Base-by-base conservation (phyloP, 768 basidiomycete genomes). In the Pleurotus salmoneostramineus region DNA sequence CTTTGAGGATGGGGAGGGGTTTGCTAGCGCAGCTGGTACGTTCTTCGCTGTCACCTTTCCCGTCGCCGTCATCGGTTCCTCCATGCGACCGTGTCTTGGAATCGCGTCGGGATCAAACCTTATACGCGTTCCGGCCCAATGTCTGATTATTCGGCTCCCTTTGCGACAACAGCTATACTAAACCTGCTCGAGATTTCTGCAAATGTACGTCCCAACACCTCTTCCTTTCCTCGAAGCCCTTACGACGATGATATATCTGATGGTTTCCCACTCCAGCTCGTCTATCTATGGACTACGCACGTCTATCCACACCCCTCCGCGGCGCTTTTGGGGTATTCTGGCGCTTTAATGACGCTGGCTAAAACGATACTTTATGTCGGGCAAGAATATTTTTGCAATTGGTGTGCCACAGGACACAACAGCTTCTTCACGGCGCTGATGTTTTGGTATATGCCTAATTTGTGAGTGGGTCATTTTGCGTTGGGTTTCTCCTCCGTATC, bases 281-380 rank as follows among this genome's bases (percentile, higher is more conserved):
- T 71, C 57, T 93, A 92, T 67, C 69, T 92, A 37, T 89, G 85
- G 66, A 78, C 82, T 10, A 82, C 80, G 10, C 81, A 92, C 63
- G 71, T 83, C 46, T 72, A 71, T 69, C 83, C 46, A 65, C 66
- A 64, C 43, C 65, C 72, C 47, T 66, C 79, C 10, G 89, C 91
- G 3, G 85, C 89, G 2, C 64, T 93, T 7, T 68, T 93, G 43
- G 91, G 91, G 3, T 91, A 91, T 66, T 77, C 85, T 7, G 82
- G 82, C 8, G 85, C 79, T 6, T 74, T 80, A 5, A 84, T 90
- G 81, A 93, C 91, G 2, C 71, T 91, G 34, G 83, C 82, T 34
- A 93, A 93, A 75, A 94, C 91, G 1, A 71, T 81, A 1, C 78
- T 93, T 33, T 94, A 93, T 69, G 78, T 80, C 65, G 64, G 76